Percentiles rank a stretch among this genome's conserved stretches.
These are phyloP conservation scores for Fusarium bactridioides DNA, from an alignment of 2,329 filamentous ascomycete species.

Conservation along the genomic window DNA sequence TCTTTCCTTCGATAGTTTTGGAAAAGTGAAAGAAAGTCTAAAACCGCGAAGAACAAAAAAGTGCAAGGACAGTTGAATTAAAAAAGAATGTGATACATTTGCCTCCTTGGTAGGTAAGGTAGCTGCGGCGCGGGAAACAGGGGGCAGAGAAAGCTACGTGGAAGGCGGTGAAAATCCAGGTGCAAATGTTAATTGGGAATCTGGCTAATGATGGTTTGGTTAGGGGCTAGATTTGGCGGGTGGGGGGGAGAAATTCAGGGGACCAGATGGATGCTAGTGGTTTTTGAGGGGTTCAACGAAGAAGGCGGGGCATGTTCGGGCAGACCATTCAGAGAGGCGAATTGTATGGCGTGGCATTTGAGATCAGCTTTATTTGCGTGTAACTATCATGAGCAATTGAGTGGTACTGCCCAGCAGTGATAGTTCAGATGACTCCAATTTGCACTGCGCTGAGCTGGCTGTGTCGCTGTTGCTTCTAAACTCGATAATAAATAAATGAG, in stretches of 20 bases:
- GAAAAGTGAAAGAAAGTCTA: not conserved
- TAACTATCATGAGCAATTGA: not conserved
- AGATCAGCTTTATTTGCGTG: not conserved
- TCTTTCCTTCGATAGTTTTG: not conserved
- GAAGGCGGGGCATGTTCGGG: conserved; percentile 26
- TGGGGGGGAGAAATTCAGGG: conserved; percentile 22
- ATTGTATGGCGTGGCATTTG: conserved; percentile 29
- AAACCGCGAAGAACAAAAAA: not conserved
- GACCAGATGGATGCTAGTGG: not conserved
- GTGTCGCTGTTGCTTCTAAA: no score
- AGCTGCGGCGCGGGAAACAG: conserved; percentile 15
- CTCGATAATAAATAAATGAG: no score
- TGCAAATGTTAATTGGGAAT: conserved; percentile 13
- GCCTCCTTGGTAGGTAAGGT: conserved; percentile 9
- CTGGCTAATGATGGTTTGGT: conserved; percentile 5
- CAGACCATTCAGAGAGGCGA: conserved; percentile 26
- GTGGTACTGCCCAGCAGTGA: not conserved
- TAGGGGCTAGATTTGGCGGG: conserved; percentile 29
- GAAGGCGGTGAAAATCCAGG: conserved; percentile 40
- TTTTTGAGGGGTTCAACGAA: conserved; percentile 33
- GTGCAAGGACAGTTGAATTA: not conserved
- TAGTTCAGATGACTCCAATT: no score
- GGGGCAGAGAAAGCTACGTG: conserved; percentile 30
- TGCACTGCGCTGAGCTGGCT: not conserved
- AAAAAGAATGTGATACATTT: conserved; percentile 29